These are phyloP conservation scores for Trichosporon ovoides DNA, from an alignment of 1,284 basidiomycete species.

Conservation along the genomic window DNA sequence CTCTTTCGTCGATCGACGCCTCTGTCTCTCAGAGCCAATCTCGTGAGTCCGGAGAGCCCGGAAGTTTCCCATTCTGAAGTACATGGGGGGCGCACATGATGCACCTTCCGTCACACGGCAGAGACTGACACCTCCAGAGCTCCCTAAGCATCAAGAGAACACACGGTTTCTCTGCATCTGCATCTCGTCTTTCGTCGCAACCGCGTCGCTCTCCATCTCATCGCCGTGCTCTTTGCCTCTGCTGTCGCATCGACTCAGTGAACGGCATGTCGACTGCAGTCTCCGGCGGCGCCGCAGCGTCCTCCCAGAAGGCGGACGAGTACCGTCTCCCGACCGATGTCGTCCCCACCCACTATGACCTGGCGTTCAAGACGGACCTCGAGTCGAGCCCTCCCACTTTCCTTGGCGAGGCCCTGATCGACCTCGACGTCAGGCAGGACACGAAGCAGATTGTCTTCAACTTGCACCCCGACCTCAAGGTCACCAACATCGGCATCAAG, in stretches of 20 bases:
- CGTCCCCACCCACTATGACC: constrained; percentile 62
- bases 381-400: constrained; percentile 59
- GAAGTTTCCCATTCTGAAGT: not conserved
- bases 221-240: constrained; percentile 18
- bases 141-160: not conserved
- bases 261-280: constrained; percentile 19
- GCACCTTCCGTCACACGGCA: not conserved
- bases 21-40: not conserved
- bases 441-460: constrained; percentile 66
- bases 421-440: constrained; percentile 64
- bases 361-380: constrained; percentile 79
- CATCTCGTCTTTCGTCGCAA: not conserved
- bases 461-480: constrained; percentile 59
- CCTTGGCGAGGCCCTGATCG: constrained; percentile 72
- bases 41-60: not conserved
- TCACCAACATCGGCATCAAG: constrained; percentile 63
- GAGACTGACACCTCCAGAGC: not conserved
- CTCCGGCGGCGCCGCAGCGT: constrained; percentile 25
- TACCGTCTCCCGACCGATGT: constrained; percentile 73
- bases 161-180: not conserved
- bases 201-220: not conserved
- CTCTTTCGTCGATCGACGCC: not conserved
- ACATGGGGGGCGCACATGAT: not conserved
- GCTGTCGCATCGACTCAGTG: constrained; percentile 12
- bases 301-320: constrained; percentile 31